A percentile compares a stretch with the other conserved stretches of the same genome.
These are phyloP conservation scores for Flaveria robusta DNA, from an alignment of 129 eudicot species.

Conservation along the genomic window DNA sequence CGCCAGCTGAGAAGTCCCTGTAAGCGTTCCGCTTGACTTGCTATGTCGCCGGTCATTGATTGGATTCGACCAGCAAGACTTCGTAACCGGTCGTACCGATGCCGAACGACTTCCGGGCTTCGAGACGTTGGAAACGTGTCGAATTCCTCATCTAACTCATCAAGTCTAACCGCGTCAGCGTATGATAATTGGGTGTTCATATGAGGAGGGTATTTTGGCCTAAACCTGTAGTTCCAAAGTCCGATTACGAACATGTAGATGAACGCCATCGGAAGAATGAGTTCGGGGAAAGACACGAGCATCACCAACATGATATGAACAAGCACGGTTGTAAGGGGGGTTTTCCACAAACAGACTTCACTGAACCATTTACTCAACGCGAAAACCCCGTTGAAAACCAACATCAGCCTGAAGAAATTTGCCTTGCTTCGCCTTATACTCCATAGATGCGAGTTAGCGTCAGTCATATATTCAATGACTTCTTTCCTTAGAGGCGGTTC, in stretches of 20 bases:
- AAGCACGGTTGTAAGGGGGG: slow-evolving; percentile 61
- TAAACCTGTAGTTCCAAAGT: slow-evolving; percentile 68
- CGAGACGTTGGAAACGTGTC: slow-evolving; percentile 70
- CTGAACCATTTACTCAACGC: slow-evolving; percentile 69
- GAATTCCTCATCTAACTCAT: slow-evolving; percentile 83
- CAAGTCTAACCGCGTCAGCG: slow-evolving; percentile 56
- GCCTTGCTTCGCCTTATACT: slow-evolving; percentile 95
- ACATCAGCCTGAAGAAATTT: slow-evolving; percentile 61
- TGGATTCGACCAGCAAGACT: slow-evolving; percentile 75
- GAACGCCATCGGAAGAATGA: slow-evolving; percentile 69
- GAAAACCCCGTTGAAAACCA: slow-evolving; percentile 59
- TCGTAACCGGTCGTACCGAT: slow-evolving; percentile 78
- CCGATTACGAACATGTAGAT: slow-evolving; percentile 84
- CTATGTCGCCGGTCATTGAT: slow-evolving; percentile 74
- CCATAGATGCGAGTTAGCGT: slow-evolving; percentile 85
- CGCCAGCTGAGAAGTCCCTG: slow-evolving; percentile 90
- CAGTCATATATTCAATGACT: slow-evolving; percentile 80
- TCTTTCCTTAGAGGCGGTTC: slow-evolving; percentile 85
- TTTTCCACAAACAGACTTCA: slow-evolving; percentile 69
- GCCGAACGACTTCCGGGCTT: slow-evolving; percentile 51
- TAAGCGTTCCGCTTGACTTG: slow-evolving; percentile 80
- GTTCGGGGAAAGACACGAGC: slow-evolving; percentile 70
- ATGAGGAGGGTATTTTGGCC: slow-evolving; percentile 75
- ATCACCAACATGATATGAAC: slow-evolving; percentile 64
- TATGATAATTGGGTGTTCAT: slow-evolving; percentile 68